Evolutionary conservation across 2,329 filamentous ascomycete genomes (phyloP), one percentile per base, ranked within the genome.

Genomic region (Fusarium buxicola): DNA sequence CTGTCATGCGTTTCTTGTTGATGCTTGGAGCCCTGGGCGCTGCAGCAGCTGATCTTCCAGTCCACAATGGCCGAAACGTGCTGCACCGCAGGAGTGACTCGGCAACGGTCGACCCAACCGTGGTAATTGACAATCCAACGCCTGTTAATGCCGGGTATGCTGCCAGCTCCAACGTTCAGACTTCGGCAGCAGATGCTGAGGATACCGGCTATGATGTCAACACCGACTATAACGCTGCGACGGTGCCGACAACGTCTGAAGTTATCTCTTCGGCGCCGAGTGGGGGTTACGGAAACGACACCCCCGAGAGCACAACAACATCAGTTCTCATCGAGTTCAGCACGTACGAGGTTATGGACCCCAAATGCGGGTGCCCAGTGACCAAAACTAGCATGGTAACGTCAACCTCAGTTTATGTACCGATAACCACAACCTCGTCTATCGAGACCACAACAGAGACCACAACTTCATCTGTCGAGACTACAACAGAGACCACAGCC

Each of bases 1-100:
- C 55, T 40, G 16, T n/a, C 41, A 71, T 71, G 69, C 69, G 66
- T 28, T 67, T 68, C 53, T 58, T 63, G 46, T 24, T 68, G 34
- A 49, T 61, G 7, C 51, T 71, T 40, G 46, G 52, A 47, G 51
- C 55, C 45, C n/a, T 69, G 24, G 62, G 68, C 34, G 69, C 60
- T 46, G 54, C 63, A 48, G 63, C 65, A 30, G 40, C 46, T 25
- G 44, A 58, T 44, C 55, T 58, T 24, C 61, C 60, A 47, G 60
- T 55, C 18, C 46, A 57, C 24, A 55, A 62, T 15, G 43, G 21
- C 6, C 21, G 45, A 28, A 24, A 55, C 7, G 11, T 35, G 21
- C 30, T 63, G 5, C 32, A 63, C 15, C 46, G 49, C 8, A 65
- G 64, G 27, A 55, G 55, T 27, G 55, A 51, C 44, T 49, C 59